phyloP scores from a whole-genome alignment of 192 early-diverging fungal genomes.

The Obelidium mucronatum region DNA sequence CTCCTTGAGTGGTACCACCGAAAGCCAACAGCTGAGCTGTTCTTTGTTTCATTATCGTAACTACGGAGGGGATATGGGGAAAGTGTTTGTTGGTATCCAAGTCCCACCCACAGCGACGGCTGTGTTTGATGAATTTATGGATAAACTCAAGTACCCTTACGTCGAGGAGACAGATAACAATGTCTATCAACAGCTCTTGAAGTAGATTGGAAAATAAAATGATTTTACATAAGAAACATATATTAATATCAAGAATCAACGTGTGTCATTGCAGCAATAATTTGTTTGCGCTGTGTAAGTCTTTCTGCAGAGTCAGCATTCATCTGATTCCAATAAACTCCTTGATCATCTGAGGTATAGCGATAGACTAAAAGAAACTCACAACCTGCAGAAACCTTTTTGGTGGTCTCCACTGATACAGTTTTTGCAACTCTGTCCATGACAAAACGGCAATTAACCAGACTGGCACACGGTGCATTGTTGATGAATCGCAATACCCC shows the following conservation, averaged over 20 bases:
- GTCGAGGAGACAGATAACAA: conserved; percentile 94
- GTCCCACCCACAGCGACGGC: conserved; percentile 71
- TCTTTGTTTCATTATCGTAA: conserved; percentile 97
- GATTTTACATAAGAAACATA: not conserved
- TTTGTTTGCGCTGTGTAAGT: too few relatives aligned
- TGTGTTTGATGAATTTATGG: conserved; percentile 79
- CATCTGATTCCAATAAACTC: too few relatives aligned
- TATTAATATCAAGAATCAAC: not conserved
- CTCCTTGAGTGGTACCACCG: conserved; percentile 53
- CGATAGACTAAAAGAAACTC: too few relatives aligned
- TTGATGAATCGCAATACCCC: too few relatives aligned
- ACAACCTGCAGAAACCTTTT: too few relatives aligned
- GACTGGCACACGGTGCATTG: too few relatives aligned
- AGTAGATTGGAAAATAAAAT: not conserved
- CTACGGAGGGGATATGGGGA: conserved; percentile 93
- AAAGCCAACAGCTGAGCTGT: conserved; percentile 14
- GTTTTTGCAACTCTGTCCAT: too few relatives aligned
- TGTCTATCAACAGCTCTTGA: conserved; percentile 84
- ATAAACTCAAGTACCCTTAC: conserved; percentile 82
- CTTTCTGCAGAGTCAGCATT: too few relatives aligned
- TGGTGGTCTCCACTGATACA: too few relatives aligned
- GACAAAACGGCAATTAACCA: too few relatives aligned
- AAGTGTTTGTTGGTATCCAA: conserved; percentile 93
- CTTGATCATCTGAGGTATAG: too few relatives aligned
- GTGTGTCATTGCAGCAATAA: too few relatives aligned